Evolutionary conservation across 305 asterid species (phyloP), one percentile per base, ranked within the genome.

Genomic region (Ajuga reptans): DNA sequence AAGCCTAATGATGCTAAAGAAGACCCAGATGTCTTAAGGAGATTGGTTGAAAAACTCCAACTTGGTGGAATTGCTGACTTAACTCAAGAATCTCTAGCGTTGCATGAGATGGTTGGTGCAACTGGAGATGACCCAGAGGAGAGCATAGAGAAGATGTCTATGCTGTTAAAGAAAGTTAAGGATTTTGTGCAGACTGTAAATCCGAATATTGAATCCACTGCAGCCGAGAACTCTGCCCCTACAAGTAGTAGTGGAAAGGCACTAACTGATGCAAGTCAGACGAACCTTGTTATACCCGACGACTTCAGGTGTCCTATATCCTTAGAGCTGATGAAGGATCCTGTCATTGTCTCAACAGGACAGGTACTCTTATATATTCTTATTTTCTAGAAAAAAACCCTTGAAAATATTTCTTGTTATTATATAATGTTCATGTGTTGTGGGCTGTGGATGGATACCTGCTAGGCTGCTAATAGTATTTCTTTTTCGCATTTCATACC

Each of bases 261-360:
- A 54, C 74, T 82, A 47, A 47, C 77, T 4, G 87, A 84, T 42
- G 84, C 74, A 73, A 75, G 64, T 69, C 80, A 64, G 61, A 88
- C 69, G 72, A 70, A 81, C 78, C 89, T 89, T 71, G 82, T 81
- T 69, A 85, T 90, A 74, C 99, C 99, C 1, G 97, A 90, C 69
- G 99, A 93, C 81, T 93, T 90, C 58, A 96, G 99, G 5, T 93
- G 99, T 56, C 97, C 99, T 55, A 87, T 90, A 74, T 93, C 97
- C 42, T 84, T 90, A 64, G 99, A 93, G 84, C 79, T 93, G 78
- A 90, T 93, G 97, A 80, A 63, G 72, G 99, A 93, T 79, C 99
- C 99, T 47, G 99, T 90, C 80, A 93, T 93, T 76, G 97, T 93
- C 67, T 91, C 99, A 34, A 89, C 99, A 0, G 97, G 99, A 50